Evolutionary conservation across 2,329 filamentous ascomycete species (phyloP).

Genomic region (Xylariaceae sp.): DNA sequence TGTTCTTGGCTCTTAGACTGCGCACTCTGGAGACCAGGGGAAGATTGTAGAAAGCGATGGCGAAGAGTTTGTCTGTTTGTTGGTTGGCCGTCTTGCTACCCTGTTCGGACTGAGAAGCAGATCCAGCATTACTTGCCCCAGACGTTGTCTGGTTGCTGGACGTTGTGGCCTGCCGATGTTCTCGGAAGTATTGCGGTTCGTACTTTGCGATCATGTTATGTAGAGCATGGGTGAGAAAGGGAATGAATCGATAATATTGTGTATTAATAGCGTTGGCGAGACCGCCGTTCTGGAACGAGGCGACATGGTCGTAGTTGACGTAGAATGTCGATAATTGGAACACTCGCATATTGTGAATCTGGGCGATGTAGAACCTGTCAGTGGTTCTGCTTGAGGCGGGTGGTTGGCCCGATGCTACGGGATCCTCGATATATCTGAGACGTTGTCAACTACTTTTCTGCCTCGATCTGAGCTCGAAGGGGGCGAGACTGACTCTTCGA

Average conservation of each 20-base stretch:
- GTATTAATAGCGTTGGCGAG: slow-evolving; percentile 81
- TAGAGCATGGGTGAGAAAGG: slow-evolving; percentile 81
- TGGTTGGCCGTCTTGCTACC: slow-evolving; percentile 80
- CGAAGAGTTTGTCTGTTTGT: slow-evolving; percentile 94
- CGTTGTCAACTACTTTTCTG: background rate
- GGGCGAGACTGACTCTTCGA: slow-evolving; percentile 61
- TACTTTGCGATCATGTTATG: slow-evolving; percentile 94
- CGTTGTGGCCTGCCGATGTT: slow-evolving; percentile 80
- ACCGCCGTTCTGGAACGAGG: slow-evolving; percentile 70
- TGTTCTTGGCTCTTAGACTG: slow-evolving; percentile 80
- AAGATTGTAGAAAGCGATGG: slow-evolving; percentile 88
- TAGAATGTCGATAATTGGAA: slow-evolving; percentile 81
- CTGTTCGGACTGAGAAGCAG: slow-evolving; percentile 60
- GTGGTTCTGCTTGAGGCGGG: slow-evolving; percentile 65
- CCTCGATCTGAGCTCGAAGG: background rate
- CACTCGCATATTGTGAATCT: slow-evolving; percentile 72
- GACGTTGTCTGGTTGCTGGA: slow-evolving; percentile 70
- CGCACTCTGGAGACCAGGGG: slow-evolving; percentile 83
- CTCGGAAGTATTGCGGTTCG: slow-evolving; percentile 88
- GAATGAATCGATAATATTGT: slow-evolving; percentile 92
- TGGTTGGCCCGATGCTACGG: slow-evolving; percentile 57
- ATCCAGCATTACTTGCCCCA: slow-evolving; percentile 58
- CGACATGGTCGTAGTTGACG: slow-evolving; percentile 81
- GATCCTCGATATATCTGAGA: slow-evolving; percentile 63
- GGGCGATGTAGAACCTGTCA: slow-evolving; percentile 80